Base-by-base conservation (phyloP, 2,329 filamentous ascomycete species). In the Microthyrium microscopicum region DNA sequence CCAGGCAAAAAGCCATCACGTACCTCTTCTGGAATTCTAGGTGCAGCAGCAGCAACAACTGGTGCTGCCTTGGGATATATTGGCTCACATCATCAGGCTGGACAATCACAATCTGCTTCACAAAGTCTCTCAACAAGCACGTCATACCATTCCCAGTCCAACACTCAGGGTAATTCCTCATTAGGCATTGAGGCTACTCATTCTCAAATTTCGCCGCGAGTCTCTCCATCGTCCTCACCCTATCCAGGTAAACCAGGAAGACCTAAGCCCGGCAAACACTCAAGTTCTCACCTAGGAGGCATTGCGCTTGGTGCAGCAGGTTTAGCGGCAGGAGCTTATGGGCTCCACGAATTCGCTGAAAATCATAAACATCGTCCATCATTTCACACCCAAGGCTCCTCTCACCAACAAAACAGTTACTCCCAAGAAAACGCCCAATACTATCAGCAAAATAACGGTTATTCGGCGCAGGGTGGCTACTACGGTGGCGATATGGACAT, bases 291-390 rank as follows among this genome's bases (percentile, higher is more conserved):
- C 40, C 44, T 54, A 35, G 57, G 57, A 29, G 42, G 64, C 17
- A 61, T 61, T 42, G 56, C 57, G 40, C 56, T 57, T 41, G 58
- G 57, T 29, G 57, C 55, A 31, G 57, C 60, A 20, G 61, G 55
- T n/a, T 45, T 60, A 19, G 61, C 58, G 27, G 60, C 58, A 13
- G 52, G 53, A 15, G 53, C 53, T 4, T 62, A 66, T 42, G 56
- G 53, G 34, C 40, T 57, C 40, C 53, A 40, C 26, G 18, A 34
- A n/a, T n/a, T n/a, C 17, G 18, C 55, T 39, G 50, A 60, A 35
- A 53, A 59, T 37, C 49, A 52, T 40, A 44, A 48, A n/a, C 41
- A 50, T 35, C 44, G 41, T 35, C 42, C 20, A 31, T n/a, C 36
- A 37, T 17, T 29, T 31, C n/a, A n/a, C 15, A 17, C 29, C 24